These are phyloP conservation scores for Sporothrix schenckii DNA, from an alignment of 2,329 filamentous ascomycete genomes.

Conservation along the genomic window DNA sequence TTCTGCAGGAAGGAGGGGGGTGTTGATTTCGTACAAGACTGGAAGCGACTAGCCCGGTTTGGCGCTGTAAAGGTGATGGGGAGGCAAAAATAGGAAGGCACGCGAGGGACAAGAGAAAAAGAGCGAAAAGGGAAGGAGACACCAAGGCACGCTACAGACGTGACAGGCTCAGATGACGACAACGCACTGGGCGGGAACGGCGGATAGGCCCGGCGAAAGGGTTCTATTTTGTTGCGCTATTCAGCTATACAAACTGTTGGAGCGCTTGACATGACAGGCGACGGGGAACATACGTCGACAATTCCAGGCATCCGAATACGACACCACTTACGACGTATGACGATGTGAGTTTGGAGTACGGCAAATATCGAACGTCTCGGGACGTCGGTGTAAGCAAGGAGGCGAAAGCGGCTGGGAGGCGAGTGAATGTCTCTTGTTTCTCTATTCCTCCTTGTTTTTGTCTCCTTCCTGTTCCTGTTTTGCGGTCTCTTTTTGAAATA, in stretches of 20 bases:
- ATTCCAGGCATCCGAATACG: slow-evolving; percentile 19
- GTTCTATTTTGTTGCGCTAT: slow-evolving; percentile 4
- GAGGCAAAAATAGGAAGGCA: slow-evolving; percentile 32
- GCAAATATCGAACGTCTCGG: background rate
- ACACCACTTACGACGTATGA: background rate
- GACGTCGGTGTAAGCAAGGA: slow-evolving; percentile 21
- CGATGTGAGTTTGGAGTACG: background rate
- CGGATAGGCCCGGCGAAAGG: slow-evolving; percentile 32
- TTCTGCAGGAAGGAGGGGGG: slow-evolving; percentile 29
- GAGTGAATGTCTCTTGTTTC: slow-evolving; percentile 20
- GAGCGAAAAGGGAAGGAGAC: background rate
- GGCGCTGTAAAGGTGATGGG: slow-evolving; percentile 8
- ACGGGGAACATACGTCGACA: background rate
- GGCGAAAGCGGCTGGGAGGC: slow-evolving; percentile 22
- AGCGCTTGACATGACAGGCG: background rate
- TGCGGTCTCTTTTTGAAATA: background rate
- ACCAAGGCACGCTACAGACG: slow-evolving; percentile 2
- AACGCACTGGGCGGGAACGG: slow-evolving; percentile 29
- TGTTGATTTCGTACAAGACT: slow-evolving; percentile 18
- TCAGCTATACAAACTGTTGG: background rate
- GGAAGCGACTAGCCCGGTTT: slow-evolving; percentile 21
- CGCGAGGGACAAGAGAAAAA: background rate
- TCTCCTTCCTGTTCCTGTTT: background rate
- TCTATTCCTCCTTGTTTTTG: background rate
- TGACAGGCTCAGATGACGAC: slow-evolving; percentile 24